These are phyloP conservation scores for Simplicillium aogashimaense DNA, from an alignment of 2,329 filamentous ascomycete genomes.

Conservation along the genomic window DNA sequence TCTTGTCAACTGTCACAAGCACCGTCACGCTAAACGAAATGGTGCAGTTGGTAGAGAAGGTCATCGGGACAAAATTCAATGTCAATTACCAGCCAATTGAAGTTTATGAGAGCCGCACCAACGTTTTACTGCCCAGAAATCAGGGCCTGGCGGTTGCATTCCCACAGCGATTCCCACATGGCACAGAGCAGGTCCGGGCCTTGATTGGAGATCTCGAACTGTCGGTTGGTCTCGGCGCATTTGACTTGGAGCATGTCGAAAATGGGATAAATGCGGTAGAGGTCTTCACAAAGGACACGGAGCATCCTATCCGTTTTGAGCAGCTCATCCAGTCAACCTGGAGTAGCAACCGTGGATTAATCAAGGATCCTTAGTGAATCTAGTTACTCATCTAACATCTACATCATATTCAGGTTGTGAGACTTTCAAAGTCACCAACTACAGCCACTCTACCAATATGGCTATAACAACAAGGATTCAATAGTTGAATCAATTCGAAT, in stretches of 20 bases:
- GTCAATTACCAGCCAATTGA: constrained; percentile 16
- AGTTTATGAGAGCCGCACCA: constrained; percentile 12
- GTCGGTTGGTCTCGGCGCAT: constrained; percentile 18
- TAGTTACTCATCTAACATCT: no score
- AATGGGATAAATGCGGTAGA: constrained; percentile 13
- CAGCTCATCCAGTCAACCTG: no score
- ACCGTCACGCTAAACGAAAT: constrained; percentile 19
- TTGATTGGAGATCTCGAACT: constrained; percentile 20
- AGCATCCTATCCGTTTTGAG: no score
- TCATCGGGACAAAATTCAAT: constrained; percentile 13
- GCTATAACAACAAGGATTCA: no score
- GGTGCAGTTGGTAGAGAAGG: constrained; percentile 20
- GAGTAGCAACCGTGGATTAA: no score
- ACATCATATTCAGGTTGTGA: no score
- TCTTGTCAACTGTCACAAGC: constrained; percentile 16
- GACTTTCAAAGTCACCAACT: no score
- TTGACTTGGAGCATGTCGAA: constrained; percentile 13
- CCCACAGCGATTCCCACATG: constrained; percentile 15
- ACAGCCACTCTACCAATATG: no score
- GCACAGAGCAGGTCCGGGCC: constrained; percentile 13
- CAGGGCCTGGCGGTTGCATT: constrained; percentile 13
- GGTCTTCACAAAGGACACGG: constrained; percentile 3
- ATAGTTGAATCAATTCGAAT: no score
- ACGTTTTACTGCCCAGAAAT: constrained; percentile 15
- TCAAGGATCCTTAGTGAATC: no score